Base-by-base conservation (phyloP, 495 filamentous ascomycete species). In the Hypoxylon cercidicola region DNA sequence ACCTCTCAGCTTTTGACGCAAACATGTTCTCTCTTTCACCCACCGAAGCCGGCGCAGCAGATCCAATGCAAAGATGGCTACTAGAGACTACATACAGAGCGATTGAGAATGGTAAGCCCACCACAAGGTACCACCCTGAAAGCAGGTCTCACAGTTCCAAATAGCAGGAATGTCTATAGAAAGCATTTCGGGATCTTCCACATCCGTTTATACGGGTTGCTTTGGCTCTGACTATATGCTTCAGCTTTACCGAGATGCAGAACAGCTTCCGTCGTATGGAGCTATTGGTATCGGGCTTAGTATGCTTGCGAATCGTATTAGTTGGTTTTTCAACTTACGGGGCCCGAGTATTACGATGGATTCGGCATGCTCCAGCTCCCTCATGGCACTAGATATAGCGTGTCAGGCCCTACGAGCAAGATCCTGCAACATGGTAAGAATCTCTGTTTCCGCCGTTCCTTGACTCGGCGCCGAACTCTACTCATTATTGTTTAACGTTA, bases 301-400 rank as follows among this genome's bases (percentile, higher is more conserved):
- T 15, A 32, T 34, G 23, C 8, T 35, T 11, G 13, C 3, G 32
- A 32, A 25, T 19, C 32, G 32, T 41, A 53, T 41, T 20, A 40
- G 19, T 79, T 79, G 82, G 34, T 81, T 80, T 49, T 83, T 82
- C 61, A 77, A 82, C 53, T 76, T 81, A 61, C 71, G 79, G 30
- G 81, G 84, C 0, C 75, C 77, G 0, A 75, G 88, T 54, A 88
- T 89, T 67, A 92, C 87, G 40, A 80, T 92, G 15, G 92, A 95
- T 71, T 93, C 92, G 1, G 91, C 91, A 21, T 93, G 90, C 70
- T 92, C 89, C 10, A 89, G 87, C 15, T 89, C 86, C 25, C 43
- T 76, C 21, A 60, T 74, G 11, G 75, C 74, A 0, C 37, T 77
- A 3, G 75, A 92, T 57, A 73, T 89, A 18, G 90, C 90, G 20